phyloP scores from a whole-genome alignment of 1,284 basidiomycete species.

The Farysia itapuensis region DNA sequence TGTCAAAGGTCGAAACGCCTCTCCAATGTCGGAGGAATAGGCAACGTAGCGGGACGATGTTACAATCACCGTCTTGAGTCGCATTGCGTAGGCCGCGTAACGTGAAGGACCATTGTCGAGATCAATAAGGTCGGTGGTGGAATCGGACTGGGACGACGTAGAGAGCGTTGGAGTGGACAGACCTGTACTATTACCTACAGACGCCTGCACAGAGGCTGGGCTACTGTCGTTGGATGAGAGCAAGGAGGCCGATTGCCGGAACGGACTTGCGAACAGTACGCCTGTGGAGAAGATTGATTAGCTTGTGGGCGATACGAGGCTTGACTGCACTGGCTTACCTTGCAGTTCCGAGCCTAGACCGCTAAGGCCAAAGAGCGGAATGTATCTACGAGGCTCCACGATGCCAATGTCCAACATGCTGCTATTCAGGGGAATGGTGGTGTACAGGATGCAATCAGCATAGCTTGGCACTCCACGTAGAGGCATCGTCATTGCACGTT shows the following conservation, averaged over 20 bases:
- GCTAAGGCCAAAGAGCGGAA: slow-evolving; percentile 29
- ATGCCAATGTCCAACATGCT: slow-evolving; percentile 16
- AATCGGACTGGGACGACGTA: background rate
- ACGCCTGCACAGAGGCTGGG: background rate
- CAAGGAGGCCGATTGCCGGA: slow-evolving; percentile 12
- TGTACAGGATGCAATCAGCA: too few relatives aligned
- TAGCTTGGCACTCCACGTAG: too few relatives aligned
- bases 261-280: slow-evolving; percentile 8
- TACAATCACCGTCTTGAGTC: slow-evolving; percentile 45
- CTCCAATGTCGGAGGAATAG: slow-evolving; percentile 84
- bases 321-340: background rate
- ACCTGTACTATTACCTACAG: background rate
- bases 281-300: too few relatives aligned
- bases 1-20: slow-evolving; percentile 86
- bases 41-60: slow-evolving; percentile 45
- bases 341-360: slow-evolving; percentile 27
- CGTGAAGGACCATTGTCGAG: slow-evolving; percentile 43
- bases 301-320: background rate
- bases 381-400: slow-evolving; percentile 25
- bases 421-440: too few relatives aligned
- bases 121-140: slow-evolving; percentile 19
- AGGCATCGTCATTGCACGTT: too few relatives aligned
- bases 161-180: slow-evolving; percentile 31
- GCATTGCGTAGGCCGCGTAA: slow-evolving; percentile 49
- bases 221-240: slow-evolving; percentile 7